Evolutionary conservation across 2,329 filamentous ascomycete genomes (phyloP).

Genomic region (Fusarium zealandicum): DNA sequence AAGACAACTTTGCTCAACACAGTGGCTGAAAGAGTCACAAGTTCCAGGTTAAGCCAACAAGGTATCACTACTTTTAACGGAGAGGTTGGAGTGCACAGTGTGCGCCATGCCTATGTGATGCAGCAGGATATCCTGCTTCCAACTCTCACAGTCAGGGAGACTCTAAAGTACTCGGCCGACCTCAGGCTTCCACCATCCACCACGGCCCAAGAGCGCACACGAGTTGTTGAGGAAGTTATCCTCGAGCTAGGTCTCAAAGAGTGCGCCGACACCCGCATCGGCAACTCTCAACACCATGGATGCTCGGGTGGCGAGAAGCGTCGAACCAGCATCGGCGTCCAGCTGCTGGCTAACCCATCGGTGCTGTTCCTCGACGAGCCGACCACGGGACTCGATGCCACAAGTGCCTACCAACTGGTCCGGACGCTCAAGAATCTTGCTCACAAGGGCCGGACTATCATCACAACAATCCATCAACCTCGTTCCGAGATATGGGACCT

Average conservation of each 20-base stretch:
- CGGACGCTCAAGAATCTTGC: conserved; percentile 73
- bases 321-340: conserved; percentile 78
- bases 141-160: conserved; percentile 78
- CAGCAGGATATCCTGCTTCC: conserved; percentile 79
- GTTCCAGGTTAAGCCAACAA: conserved; percentile 56
- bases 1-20: conserved; percentile 77
- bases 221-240: conserved; percentile 78
- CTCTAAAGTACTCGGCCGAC: conserved; percentile 75
- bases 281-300: conserved; percentile 73
- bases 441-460: conserved; percentile 71
- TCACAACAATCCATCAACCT: conserved; percentile 80
- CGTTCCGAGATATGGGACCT: conserved; percentile 81
- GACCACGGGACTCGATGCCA: conserved; percentile 79
- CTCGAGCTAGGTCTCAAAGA: conserved; percentile 78
- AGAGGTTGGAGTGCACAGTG: conserved; percentile 56
- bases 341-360: conserved; percentile 80
- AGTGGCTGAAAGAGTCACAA: conserved; percentile 73
- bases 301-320: conserved; percentile 83
- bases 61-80: conserved; percentile 71
- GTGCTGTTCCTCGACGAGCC: conserved; percentile 81
- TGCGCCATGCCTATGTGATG: conserved; percentile 75
- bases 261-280: conserved; percentile 77
- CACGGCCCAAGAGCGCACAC: conserved; percentile 63
- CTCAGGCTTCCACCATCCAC: conserved; percentile 71
- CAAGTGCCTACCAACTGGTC: conserved; percentile 77